Percentiles rank a stretch among this genome's conserved stretches.
Evolutionary conservation across 805 yeast genomes (phyloP).

Genomic region (Saccharomycopsis lassenensis): DNA sequence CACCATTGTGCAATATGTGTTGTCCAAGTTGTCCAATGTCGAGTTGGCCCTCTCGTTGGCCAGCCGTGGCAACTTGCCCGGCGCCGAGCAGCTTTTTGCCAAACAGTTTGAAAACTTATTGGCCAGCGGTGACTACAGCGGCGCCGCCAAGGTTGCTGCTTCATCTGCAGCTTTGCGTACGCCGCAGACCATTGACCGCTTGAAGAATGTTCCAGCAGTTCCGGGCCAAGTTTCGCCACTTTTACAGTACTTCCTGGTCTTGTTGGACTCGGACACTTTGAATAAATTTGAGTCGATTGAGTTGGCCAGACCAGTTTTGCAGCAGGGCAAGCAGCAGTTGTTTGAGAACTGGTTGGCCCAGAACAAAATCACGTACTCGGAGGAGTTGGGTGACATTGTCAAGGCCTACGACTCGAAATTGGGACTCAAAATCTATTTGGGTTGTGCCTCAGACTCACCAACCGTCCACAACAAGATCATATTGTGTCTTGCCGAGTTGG

Average conservation of each 20-base stretch:
- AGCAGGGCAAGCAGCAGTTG: conserved; percentile 86
- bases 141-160: conserved; percentile 96
- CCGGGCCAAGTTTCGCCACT: conserved; percentile 95
- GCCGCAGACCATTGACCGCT: conserved; percentile 84
- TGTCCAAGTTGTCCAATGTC: conserved; percentile 78
- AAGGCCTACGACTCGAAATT: conserved; percentile 77
- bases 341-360: conserved; percentile 96
- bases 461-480: conserved; percentile 52
- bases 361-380: conserved; percentile 89
- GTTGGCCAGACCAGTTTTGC: conserved; percentile 88
- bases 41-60: conserved; percentile 80
- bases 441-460: conserved; percentile 44
- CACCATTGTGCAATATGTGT: conserved; percentile 79
- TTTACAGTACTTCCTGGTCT: conserved; percentile 80
- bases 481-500: conserved; percentile 83
- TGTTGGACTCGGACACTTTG: conserved; percentile 85
- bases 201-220: conserved; percentile 80
- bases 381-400: conserved; percentile 93
- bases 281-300: conserved; percentile 91
- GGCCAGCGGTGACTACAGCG: conserved; percentile 74
- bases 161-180: conserved; percentile 88
- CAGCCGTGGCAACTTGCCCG: conserved; percentile 92
- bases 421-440: conserved; percentile 80
- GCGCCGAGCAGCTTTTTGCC: conserved; percentile 84
- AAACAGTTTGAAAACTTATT: conserved; percentile 87